Base-by-base conservation (phyloP, 1,139 yeast species). In the Geotrichum cucujoidarum region DNA sequence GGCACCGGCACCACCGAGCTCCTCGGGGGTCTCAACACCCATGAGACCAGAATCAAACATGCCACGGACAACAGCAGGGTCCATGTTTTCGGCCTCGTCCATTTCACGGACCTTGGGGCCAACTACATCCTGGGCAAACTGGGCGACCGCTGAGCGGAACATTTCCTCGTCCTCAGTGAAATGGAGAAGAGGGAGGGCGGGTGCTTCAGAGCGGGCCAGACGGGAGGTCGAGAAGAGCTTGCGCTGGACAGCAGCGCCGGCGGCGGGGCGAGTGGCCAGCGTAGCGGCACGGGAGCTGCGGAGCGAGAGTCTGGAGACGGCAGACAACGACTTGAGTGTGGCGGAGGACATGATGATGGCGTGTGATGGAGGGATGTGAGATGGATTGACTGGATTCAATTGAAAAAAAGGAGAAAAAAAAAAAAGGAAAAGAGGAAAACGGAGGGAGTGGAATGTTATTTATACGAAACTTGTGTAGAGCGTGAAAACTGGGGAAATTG, bases 1-100 rank as follows among this genome's bases (percentile, higher is more conserved):
- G 11, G 74, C 75, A 17, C 72, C 74, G 13, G 74, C 73, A 29
- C 75, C 75, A 21, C 75, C 75, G 21, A 60, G 59, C 55, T 70
- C 72, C 52, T 69, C 73, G 10, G 74, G 72, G 10, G 74, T 71
- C 57, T 71, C 75, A 45, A 71, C 65, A 20, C 69, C 75, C 75
- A 71, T 71, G 31, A 71, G 61, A 3, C 74, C 74, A 32, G 61
- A 61, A 36, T 68, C 73, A 43, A 71, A 71, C 65, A 71, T 60
- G 29, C 65, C 69, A 44, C 60, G 50, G 49, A 70, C 62, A 43
- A 71, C 49, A 17, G 51, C 57, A 21, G 63, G 61, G 52, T 69
- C 73, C 72, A 71, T 71, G 36, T 58, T 52, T 57, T 71, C 75
- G 24, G 60, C 60, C 55, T 70, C 75, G 55, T 71, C 75, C 75